These are phyloP conservation scores for Galeopsis tetrahit DNA, from an alignment of 257 asterid species.

Conservation along the genomic window DNA sequence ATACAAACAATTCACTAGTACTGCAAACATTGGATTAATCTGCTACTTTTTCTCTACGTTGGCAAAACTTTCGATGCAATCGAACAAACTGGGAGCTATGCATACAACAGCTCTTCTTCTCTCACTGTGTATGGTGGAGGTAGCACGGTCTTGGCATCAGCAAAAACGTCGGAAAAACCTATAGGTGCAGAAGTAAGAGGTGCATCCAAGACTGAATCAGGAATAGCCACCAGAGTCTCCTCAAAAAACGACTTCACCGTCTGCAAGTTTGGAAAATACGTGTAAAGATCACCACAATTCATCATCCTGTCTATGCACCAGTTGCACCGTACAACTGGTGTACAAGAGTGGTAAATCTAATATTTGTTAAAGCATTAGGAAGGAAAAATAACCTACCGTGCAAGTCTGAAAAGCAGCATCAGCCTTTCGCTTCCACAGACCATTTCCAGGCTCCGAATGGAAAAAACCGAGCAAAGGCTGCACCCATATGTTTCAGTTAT, in stretches of 20 bases:
- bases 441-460: conserved; percentile 77
- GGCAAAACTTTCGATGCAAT: conserved; percentile 26
- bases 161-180: conserved; percentile 50
- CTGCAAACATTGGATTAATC: not conserved
- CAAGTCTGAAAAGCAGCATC: conserved; percentile 73
- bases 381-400: conserved; percentile 53
- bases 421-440: conserved; percentile 85
- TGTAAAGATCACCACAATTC: conserved; percentile 8
- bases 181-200: conserved; percentile 52
- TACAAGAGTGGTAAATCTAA: not conserved
- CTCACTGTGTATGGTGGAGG: conserved; percentile 60
- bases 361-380: conserved; percentile 1
- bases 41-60: conserved; percentile 15
- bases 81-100: conserved; percentile 43
- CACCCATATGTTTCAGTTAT: conserved; percentile 30
- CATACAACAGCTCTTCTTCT: conserved; percentile 74
- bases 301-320: not conserved
- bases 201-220: conserved; percentile 78
- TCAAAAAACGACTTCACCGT: conserved; percentile 69
- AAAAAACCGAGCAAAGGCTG: conserved; percentile 91
- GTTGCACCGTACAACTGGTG: too few relatives aligned
- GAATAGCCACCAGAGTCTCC: conserved; percentile 69
- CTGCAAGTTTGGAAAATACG: conserved; percentile 45
- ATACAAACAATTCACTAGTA: conserved; percentile 6
- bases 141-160: conserved; percentile 58